Evolutionary conservation across 164 flowering plant genomes (phyloP).

Genomic region (Tinospora cordifolia): DNA sequence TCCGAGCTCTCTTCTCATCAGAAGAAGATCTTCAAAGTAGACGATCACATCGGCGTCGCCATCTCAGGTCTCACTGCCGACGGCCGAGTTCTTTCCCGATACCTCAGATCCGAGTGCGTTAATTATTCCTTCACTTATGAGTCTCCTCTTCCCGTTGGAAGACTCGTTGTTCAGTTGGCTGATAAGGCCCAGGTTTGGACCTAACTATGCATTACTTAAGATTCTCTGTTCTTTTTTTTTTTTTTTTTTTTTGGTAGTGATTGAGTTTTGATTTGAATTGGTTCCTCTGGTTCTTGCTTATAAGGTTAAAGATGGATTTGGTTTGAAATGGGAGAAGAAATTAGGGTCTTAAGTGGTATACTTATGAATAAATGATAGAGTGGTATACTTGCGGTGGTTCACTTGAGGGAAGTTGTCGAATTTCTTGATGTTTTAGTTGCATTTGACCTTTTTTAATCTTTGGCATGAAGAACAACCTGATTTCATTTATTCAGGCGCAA

Average conservation of each 20-base stretch:
- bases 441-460: too few relatives aligned
- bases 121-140: slow-evolving; percentile 72
- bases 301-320: background rate
- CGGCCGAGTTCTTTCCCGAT: slow-evolving; percentile 80
- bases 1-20: slow-evolving; percentile 93
- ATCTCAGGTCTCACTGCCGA: slow-evolving; percentile 96
- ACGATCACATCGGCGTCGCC: slow-evolving; percentile 91
- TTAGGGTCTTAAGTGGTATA: background rate
- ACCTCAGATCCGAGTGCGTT: slow-evolving; percentile 79
- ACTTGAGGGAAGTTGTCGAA: too few relatives aligned
- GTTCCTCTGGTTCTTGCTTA: background rate
- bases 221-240: too few relatives aligned
- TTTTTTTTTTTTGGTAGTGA: background rate
- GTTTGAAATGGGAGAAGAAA: background rate
- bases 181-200: slow-evolving; percentile 86
- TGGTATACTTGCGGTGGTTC: too few relatives aligned
- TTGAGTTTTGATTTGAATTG: background rate
- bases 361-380: too few relatives aligned
- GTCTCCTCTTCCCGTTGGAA: slow-evolving; percentile 80
- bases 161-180: slow-evolving; percentile 90
- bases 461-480: too few relatives aligned
- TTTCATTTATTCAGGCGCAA: too few relatives aligned
- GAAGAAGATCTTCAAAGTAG: slow-evolving; percentile 94
- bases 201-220: background rate
- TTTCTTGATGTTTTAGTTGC: too few relatives aligned